A percentile compares a stretch with the other conserved stretches of the same genome.
Conservation (phyloP, 805 yeast species). For the Candida tammaniensis region DNA sequence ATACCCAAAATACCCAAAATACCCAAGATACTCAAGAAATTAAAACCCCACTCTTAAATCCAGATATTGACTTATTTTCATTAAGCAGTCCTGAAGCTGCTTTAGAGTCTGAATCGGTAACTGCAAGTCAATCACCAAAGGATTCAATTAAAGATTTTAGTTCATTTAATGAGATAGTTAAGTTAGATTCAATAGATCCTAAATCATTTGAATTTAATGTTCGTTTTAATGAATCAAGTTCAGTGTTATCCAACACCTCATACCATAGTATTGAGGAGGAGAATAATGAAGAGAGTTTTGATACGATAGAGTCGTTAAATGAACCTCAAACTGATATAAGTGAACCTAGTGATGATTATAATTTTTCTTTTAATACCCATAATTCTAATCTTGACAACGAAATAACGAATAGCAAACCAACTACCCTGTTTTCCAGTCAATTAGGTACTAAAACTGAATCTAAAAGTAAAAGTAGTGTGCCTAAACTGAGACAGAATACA, state of each 20-base stretch:
- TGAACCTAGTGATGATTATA: too few species aligned
- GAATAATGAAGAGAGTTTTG: constrained; percentile 1
- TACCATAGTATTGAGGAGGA: constrained; percentile 2
- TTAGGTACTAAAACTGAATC: too few species aligned
- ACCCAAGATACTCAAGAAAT: too few species aligned
- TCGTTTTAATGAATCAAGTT: constrained; percentile 7
- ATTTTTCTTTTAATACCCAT: too few species aligned
- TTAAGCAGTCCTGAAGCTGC: neutral
- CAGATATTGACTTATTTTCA: too few species aligned
- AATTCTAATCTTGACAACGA: too few species aligned
- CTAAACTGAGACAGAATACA: too few species aligned
- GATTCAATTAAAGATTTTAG: neutral
- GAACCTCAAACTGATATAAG: constrained; percentile 8
- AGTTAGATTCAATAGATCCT: constrained; percentile 10
- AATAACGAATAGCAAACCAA: too few species aligned
- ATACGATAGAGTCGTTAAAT: constrained; percentile 5
- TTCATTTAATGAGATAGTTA: constrained; percentile 8
- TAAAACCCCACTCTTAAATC: too few species aligned
- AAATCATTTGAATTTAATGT: constrained; percentile 14
- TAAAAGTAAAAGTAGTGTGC: too few species aligned
- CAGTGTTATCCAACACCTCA: neutral
- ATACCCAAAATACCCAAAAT: too few species aligned
- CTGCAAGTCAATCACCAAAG: neutral
- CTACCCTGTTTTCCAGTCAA: too few species aligned
- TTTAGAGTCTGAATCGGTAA: neutral